phyloP scores from a whole-genome alignment of 805 yeast species.

The Kodamaea hsintzibuensis region DNA sequence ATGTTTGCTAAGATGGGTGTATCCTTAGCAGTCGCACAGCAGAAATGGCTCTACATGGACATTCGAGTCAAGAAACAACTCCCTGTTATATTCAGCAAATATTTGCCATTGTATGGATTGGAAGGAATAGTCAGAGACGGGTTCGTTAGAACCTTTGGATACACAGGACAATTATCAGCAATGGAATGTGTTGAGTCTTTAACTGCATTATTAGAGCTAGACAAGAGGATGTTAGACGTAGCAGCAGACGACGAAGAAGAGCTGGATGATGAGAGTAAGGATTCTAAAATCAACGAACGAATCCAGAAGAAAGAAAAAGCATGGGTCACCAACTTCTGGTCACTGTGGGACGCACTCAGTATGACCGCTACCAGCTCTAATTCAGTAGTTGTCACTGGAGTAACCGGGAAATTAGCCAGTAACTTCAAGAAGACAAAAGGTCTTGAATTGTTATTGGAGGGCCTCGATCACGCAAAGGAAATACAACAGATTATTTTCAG shows the following conservation, averaged over 20 bases:
- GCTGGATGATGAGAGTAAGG: slow-evolving; percentile 19
- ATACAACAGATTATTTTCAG: slow-evolving; percentile 82
- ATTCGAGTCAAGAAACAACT: slow-evolving; percentile 72
- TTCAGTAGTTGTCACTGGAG: slow-evolving; percentile 5
- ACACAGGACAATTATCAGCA: slow-evolving; percentile 82
- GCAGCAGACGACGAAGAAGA: slow-evolving; percentile 8
- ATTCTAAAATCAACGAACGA: slow-evolving; percentile 18
- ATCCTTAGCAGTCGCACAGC: slow-evolving; percentile 82
- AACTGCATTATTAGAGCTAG: slow-evolving; percentile 78
- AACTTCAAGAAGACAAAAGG: slow-evolving; percentile 33
- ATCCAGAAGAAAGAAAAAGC: slow-evolving; percentile 51
- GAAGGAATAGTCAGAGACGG: slow-evolving; percentile 86
- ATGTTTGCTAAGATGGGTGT: slow-evolving; percentile 97
- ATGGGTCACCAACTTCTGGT: slow-evolving; percentile 76
- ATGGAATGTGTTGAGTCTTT: slow-evolving; percentile 91
- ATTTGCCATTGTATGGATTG: slow-evolving; percentile 73
- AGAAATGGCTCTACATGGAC: slow-evolving; percentile 91
- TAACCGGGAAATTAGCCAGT: background rate
- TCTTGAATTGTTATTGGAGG: slow-evolving; percentile 59
- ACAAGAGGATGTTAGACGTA: slow-evolving; percentile 29
- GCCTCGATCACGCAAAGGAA: slow-evolving; percentile 79
- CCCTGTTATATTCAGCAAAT: slow-evolving; percentile 65
- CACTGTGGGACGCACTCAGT: slow-evolving; percentile 55
- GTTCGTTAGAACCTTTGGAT: slow-evolving; percentile 83
- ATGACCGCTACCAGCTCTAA: slow-evolving; percentile 15